These are phyloP conservation scores for Mesotaenium endlicherianum DNA, from an alignment of 139 green algal genomes.

Conservation along the genomic window DNA sequence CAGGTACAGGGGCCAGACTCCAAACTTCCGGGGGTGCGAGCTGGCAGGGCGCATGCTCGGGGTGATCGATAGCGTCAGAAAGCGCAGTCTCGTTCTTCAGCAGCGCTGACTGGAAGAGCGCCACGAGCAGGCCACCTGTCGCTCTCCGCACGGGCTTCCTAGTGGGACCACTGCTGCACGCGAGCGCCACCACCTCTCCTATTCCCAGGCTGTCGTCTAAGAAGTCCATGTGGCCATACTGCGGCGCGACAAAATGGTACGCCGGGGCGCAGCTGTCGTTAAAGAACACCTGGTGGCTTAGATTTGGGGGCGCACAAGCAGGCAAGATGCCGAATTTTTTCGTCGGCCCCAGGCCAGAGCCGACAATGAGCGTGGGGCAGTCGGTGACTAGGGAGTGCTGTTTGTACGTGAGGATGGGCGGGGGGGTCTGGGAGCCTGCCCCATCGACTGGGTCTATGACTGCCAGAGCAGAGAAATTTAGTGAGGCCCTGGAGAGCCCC, in stretches of 20 bases:
- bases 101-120: constrained; percentile 29
- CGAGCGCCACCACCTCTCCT: background rate
- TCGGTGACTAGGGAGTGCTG: constrained; percentile 20
- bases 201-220: constrained; percentile 20
- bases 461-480: constrained; percentile 19
- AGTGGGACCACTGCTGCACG: constrained; percentile 32
- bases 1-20: too few relatives aligned
- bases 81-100: background rate
- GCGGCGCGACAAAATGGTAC: constrained; percentile 45
- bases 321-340: background rate
- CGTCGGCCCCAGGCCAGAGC: constrained; percentile 26
- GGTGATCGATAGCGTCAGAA: background rate
- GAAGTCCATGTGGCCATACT: constrained; percentile 51
- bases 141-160: constrained; percentile 3
- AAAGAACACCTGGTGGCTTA: constrained; percentile 35
- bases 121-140: constrained; percentile 15
- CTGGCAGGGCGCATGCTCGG: too few relatives aligned
- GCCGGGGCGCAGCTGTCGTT: background rate
- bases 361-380: constrained; percentile 33
- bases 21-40: too few relatives aligned
- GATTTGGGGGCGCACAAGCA: constrained; percentile 28
- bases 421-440: background rate
- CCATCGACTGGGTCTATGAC: constrained; percentile 39
- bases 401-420: constrained; percentile 2
- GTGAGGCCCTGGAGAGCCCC: background rate